Evolutionary conservation across 805 yeast species (phyloP), one percentile per base, ranked within the genome.

Genomic region (Lipomyces lipofer): DNA sequence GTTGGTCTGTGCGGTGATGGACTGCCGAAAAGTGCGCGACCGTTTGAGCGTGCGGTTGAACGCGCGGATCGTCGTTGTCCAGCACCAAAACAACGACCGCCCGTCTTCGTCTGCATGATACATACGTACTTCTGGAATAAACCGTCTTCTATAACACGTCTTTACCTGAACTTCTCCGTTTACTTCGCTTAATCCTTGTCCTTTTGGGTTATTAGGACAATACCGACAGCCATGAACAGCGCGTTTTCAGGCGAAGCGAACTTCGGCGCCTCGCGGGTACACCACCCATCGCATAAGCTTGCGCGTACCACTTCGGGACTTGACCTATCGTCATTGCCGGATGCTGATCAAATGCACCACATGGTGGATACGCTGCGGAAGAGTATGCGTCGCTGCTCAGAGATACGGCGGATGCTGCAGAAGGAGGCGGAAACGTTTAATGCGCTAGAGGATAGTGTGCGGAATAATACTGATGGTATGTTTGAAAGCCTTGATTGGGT

Each of bases 281-380:
- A 25, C 15, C 53, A 52, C 17, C 35, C 50, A 13, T 33, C 24
- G 27, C 39, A 47, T 28, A 45, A 47, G 27, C 43, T 55, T 10
- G 30, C 52, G 24, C 49, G 59, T 4, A 48, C 54, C 10, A 40
- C 42, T 46, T 51, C 59, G 10, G 56, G 53, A 22, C 38, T 51
- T 25, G 59, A 55, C 27, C 47, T 55, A 24, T 17, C 50, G n/a
- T 32, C 48, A 10, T 42, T 54, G 45, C 59, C 59, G 35, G 59
- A 55, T 10, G 44, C 59, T 13, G 56, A 47, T 27, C 59, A 55
- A 39, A 48, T 51, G 52, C 29, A 46, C 28, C 56, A 55, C 21
- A 27, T 55, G 29, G 43, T 51, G 15, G 40, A 30, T 15, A 51
- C 56, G 5, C 25, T 55, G 47, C 52, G 53, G 10, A 51, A 51